Evolutionary conservation across 441 rosid genomes (phyloP).

Genomic region (Mallotus japonicus): DNA sequence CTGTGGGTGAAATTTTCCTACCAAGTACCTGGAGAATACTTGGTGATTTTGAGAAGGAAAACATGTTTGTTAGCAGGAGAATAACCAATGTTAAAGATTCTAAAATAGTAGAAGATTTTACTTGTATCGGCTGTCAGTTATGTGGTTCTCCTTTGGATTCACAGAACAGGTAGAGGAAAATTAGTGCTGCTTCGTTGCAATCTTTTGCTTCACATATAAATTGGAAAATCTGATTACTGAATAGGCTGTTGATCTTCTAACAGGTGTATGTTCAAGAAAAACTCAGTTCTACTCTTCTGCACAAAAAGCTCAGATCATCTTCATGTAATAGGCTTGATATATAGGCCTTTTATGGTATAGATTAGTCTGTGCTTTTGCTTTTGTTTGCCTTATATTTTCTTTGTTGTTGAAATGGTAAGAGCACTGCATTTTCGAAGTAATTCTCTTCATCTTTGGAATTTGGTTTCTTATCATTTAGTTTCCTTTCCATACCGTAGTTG

Average conservation of each 20-base stretch:
- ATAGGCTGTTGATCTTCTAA: conserved; percentile 15
- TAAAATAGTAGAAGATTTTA: conserved; percentile 44
- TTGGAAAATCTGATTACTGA: conserved; percentile 6
- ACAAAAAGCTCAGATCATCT: conserved; percentile 44
- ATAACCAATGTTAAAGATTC: conserved; percentile 19
- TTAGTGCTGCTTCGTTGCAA: conserved; percentile 9
- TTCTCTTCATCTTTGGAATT: not conserved
- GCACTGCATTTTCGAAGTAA: not conserved
- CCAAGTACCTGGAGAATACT: conserved; percentile 40
- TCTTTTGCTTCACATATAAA: not conserved
- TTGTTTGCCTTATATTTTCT: not conserved
- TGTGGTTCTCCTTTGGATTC: conserved; percentile 49
- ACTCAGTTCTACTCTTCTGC: conserved; percentile 37
- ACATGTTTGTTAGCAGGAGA: conserved; percentile 55
- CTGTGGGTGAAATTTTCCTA: conserved; percentile 49
- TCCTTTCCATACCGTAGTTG: not conserved
- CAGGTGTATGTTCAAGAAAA: conserved; percentile 32
- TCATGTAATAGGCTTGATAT: conserved; percentile 45
- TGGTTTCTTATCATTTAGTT: not conserved
- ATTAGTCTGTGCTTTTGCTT: conserved; percentile 4
- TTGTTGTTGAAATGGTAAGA: not conserved
- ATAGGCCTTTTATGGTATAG: conserved; percentile 51
- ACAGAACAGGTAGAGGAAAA: conserved; percentile 31
- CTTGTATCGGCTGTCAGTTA: conserved; percentile 47
- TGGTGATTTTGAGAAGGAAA: conserved; percentile 40